Evolutionary conservation across 805 yeast species (phyloP), one percentile per base, ranked within the genome.

Genomic region (Candida manassasensis): DNA sequence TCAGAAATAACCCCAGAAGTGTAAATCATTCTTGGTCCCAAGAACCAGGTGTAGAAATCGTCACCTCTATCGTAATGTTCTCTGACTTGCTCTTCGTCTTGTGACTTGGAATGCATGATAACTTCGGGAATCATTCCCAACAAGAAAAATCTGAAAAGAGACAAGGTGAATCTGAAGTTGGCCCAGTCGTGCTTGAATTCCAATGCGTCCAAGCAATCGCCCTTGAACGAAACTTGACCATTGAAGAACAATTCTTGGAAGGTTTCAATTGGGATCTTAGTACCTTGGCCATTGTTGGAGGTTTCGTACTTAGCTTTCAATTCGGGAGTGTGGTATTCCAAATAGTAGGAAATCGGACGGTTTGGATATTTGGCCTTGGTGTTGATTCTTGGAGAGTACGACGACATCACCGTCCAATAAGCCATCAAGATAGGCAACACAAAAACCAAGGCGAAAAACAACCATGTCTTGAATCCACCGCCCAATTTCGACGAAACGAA

Each of bases 61-160:
- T 87, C 96, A 61, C 96, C 96, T 50, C 96, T 84, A 69, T 88
- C 96, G 61, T 87, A 87, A 67, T 87, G 95, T 53, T 84, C 96
- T 63, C 95, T 79, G 38, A 87, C 96, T 65, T 87, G 96, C 65
- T 87, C 96, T 68, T 87, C 96, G 59, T 88, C 96, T 69, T 87
- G 96, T 14, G 94, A 83, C 57, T 86, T 79, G 45, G 95, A 81
- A 69, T 87, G 96, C 79, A 87, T 59, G 50, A 87, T 82, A 39
- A 87, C 94, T 66, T 87, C 96, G 29, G 96, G 96, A 45, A 87
- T 83, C 84, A 87, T 77, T 32, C 93, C 95, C 34, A 85, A 73
- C 46, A 87, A 61, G 68, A 87, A 88, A 67, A 71, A 88, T 58
- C 73, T 81, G 77, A 79, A 87, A 41, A 87, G 71, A 21, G 84